phyloP scores from a whole-genome alignment of 2,329 filamentous ascomycete species.

The Fusarium sacchari region DNA sequence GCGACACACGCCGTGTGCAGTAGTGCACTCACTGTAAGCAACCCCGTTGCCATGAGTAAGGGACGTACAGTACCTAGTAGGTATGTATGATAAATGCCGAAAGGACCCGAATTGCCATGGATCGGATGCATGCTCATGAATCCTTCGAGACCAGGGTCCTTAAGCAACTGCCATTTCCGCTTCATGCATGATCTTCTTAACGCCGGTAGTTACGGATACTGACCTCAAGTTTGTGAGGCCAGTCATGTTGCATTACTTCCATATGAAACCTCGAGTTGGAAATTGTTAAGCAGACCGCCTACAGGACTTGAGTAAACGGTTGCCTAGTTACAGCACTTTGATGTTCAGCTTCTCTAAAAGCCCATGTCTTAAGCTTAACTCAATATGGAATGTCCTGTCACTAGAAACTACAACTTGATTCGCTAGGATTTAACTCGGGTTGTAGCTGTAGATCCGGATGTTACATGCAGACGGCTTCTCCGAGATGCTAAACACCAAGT shows the following conservation, averaged over 20 bases:
- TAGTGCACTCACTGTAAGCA: not conserved
- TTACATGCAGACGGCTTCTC: constrained; percentile 33
- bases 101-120: not conserved
- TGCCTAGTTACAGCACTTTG: not conserved
- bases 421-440: not conserved
- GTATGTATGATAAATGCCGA: constrained; percentile 6
- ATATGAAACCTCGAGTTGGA: not conserved
- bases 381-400: not conserved
- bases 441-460: not conserved
- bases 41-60: not conserved
- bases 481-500: not conserved
- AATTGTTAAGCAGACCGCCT: constrained; percentile 43
- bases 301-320: not conserved
- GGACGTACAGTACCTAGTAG: no score
- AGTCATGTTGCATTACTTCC: not conserved
- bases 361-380: not conserved
- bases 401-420: not conserved
- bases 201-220: not conserved
- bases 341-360: not conserved
- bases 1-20: not conserved
- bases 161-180: not conserved
- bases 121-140: not conserved
- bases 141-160: not conserved
- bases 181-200: not conserved
- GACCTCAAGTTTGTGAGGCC: not conserved